phyloP scores from a whole-genome alignment of 208 protist species.

The Wallacemonas collosoma region DNA sequence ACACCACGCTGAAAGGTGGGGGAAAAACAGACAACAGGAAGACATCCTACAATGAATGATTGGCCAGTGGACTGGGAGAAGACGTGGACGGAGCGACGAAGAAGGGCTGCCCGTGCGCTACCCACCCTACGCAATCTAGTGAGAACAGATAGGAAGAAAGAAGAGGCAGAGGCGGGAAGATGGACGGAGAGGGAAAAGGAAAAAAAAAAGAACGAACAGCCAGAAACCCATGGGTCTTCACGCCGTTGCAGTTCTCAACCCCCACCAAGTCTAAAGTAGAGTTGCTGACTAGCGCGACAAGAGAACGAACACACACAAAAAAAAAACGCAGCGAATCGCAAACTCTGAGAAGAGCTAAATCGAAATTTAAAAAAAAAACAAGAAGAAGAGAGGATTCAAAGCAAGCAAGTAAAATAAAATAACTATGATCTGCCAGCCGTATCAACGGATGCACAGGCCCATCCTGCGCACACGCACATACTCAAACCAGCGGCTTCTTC shows the following conservation, averaged over 20 bases:
- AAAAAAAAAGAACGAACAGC: constrained; percentile 8
- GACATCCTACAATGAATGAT: too few species aligned
- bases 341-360: not conserved
- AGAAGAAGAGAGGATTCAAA: not conserved
- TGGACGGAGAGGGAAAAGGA: not conserved
- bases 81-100: too few species aligned
- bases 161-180: constrained; percentile 6
- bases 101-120: too few species aligned
- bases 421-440: constrained; percentile 9
- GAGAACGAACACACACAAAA: constrained; percentile 18
- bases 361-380: not conserved
- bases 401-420: constrained; percentile 4
- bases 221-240: too few species aligned
- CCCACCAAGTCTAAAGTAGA: too few species aligned
- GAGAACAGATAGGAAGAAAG: constrained; percentile 15
- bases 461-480: constrained; percentile 4
- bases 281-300: not conserved
- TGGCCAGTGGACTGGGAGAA: too few species aligned
- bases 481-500: not conserved
- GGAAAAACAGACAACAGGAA: too few species aligned
- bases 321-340: constrained; percentile 11
- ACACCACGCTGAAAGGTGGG: too few species aligned
- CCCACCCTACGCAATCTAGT: too few species aligned
- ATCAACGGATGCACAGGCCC: not conserved
- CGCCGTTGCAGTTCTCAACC: too few species aligned